phyloP scores from a whole-genome alignment of 176 grass and related monocot species.

The Oryza australiensis region DNA sequence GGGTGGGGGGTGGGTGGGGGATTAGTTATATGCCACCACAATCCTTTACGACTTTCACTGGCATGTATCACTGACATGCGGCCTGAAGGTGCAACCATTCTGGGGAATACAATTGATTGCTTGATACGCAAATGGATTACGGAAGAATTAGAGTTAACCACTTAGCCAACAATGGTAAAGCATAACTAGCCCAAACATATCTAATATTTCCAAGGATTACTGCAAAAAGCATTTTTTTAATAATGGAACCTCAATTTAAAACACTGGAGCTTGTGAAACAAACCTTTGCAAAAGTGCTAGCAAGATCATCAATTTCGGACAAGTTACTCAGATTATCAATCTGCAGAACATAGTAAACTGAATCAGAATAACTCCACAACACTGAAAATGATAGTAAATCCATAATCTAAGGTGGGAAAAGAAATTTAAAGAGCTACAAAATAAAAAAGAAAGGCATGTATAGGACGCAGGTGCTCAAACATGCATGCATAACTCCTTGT shows the following conservation, averaged over 20 bases:
- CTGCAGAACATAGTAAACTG: conserved; percentile 40
- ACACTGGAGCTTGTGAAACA: conserved; percentile 16
- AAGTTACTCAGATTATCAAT: conserved; percentile 71
- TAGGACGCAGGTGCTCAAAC: conserved; percentile 1
- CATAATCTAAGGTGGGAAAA: conserved; percentile 16
- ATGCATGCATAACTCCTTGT: neutral
- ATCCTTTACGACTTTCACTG: no score
- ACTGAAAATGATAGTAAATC: conserved; percentile 20
- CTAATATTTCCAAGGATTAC: neutral
- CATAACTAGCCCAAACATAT: neutral
- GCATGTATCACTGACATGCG: no score
- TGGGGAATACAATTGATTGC: neutral
- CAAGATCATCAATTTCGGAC: conserved; percentile 87
- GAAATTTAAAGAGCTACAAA: conserved; percentile 17
- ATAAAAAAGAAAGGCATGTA: conserved; percentile 5
- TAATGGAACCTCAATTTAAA: neutral
- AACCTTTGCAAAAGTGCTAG: conserved; percentile 95
- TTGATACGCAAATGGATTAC: no score
- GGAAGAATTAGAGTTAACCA: no score
- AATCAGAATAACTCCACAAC: neutral
- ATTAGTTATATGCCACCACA: no score
- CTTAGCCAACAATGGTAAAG: no score
- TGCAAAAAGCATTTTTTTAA: neutral
- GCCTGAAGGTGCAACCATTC: neutral
- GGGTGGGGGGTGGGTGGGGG: no score